Percentiles rank a stretch among this genome's conserved stretches.
Conservation (phyloP, 2,329 filamentous ascomycete genomes). For the Lizonia empirigonia region DNA sequence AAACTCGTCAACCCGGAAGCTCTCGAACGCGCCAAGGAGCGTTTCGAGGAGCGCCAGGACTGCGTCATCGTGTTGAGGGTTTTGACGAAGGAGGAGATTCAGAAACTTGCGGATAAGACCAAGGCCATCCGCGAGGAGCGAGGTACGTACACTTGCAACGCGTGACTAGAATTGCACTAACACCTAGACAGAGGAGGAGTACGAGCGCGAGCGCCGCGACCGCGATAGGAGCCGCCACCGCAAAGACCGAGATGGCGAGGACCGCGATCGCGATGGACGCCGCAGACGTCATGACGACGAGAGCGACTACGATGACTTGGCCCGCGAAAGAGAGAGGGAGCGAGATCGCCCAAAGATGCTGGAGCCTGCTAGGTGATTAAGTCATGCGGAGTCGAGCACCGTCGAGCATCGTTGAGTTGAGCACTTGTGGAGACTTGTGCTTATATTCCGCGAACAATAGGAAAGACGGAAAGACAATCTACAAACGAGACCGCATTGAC, state of each 20-base stretch:
- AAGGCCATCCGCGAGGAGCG: slow-evolving; percentile 70
- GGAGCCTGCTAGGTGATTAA: slow-evolving; percentile 40
- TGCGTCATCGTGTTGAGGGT: slow-evolving; percentile 93
- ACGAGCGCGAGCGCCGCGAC: slow-evolving; percentile 39
- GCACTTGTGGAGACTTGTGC: not conserved
- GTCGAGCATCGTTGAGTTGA: not conserved
- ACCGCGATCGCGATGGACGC: slow-evolving; percentile 31
- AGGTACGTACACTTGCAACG: slow-evolving; percentile 19
- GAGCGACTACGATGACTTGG: slow-evolving; percentile 33
- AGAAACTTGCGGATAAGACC: slow-evolving; percentile 82
- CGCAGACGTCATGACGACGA: slow-evolving; percentile 38
- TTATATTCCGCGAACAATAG: not conserved
- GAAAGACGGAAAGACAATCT: not conserved
- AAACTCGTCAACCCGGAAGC: slow-evolving; percentile 89
- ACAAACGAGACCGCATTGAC: too few relatives aligned
- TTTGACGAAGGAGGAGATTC: slow-evolving; percentile 85
- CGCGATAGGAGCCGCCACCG: slow-evolving; percentile 36
- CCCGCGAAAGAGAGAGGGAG: slow-evolving; percentile 27
- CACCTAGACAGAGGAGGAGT: slow-evolving; percentile 37
- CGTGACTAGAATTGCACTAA: slow-evolving; percentile 14
- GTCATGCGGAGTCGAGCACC: slow-evolving; percentile 5
- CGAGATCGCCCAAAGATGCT: slow-evolving; percentile 34
- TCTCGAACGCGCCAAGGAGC: slow-evolving; percentile 82
- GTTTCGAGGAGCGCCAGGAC: slow-evolving; percentile 89
- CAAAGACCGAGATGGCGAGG: slow-evolving; percentile 39